These are phyloP conservation scores for Lunularia cruciata DNA, from an alignment of 225 moss, liverwort and hornwort genomes.

Conservation along the genomic window DNA sequence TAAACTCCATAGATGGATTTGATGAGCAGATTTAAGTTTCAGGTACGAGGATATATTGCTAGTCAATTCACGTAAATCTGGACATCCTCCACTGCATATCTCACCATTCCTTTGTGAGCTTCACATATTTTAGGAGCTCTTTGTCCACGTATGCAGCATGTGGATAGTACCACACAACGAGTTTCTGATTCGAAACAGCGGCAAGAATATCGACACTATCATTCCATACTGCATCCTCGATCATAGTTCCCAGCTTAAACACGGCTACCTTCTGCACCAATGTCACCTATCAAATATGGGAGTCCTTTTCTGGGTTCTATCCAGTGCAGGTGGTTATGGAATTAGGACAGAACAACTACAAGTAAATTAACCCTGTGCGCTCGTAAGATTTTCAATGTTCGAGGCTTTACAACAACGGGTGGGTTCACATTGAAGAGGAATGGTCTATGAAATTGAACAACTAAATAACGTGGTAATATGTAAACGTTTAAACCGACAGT, in stretches of 20 bases:
- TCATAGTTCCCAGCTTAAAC: conserved; percentile 81
- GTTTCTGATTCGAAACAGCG: conserved; percentile 57
- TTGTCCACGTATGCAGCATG: conserved; percentile 71
- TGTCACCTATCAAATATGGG: not conserved
- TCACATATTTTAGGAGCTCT: conserved; percentile 72
- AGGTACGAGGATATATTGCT: not conserved
- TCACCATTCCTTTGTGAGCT: conserved; percentile 78
- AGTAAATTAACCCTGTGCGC: too few relatives aligned
- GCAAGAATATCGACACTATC: conserved; percentile 68
- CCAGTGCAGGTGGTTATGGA: too few relatives aligned
- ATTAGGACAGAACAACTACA: too few relatives aligned
- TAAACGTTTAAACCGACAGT: too few relatives aligned
- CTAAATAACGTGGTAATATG: too few relatives aligned
- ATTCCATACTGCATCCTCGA: conserved; percentile 80
- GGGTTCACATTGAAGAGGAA: too few relatives aligned
- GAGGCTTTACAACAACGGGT: not conserved
- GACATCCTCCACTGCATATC: conserved; percentile 9
- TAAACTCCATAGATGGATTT: not conserved
- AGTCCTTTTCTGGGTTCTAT: too few relatives aligned
- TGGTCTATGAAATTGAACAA: too few relatives aligned
- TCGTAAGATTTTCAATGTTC: not conserved
- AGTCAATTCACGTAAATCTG: not conserved
- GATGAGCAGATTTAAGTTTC: not conserved
- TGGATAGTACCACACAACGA: conserved; percentile 86
- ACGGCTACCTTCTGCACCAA: conserved; percentile 56